Percentiles rank a stretch among this genome's conserved stretches.
phyloP scores from a whole-genome alignment of 2,329 filamentous ascomycete genomes.

The Cephalotrichum gorgonifer region DNA sequence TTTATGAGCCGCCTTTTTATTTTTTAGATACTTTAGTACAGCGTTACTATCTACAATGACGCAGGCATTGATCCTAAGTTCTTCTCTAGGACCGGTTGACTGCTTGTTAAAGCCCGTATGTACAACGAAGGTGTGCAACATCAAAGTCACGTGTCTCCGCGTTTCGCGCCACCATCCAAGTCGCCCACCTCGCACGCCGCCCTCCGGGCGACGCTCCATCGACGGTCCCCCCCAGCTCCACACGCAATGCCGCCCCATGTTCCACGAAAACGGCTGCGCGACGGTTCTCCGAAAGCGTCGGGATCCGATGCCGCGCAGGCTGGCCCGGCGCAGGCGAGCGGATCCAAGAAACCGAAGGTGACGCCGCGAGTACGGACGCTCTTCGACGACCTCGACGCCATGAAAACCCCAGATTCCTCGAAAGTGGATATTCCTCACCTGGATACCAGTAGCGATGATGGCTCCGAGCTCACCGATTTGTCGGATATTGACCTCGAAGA shows the following conservation, averaged over 20 bases:
- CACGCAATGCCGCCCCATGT: conserved; percentile 56
- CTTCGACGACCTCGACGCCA: conserved; percentile 50
- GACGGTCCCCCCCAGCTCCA: neutral
- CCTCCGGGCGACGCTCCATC: neutral
- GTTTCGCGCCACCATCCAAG: neutral
- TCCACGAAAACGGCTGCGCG: conserved; percentile 53
- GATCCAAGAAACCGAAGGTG: conserved; percentile 11
- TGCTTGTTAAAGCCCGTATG: too few species aligned
- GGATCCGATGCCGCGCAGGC: neutral
- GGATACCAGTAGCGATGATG: conserved; percentile 5
- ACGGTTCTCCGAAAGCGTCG: conserved; percentile 15
- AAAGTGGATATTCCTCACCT: conserved; percentile 32
- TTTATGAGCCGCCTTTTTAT: neutral
- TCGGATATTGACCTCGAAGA: conserved; percentile 47
- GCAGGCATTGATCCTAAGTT: too few species aligned
- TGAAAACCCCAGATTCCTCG: conserved; percentile 28
- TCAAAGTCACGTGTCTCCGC: conserved; percentile 4
- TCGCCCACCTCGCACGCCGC: neutral
- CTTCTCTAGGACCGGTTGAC: too few species aligned
- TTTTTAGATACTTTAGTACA: neutral
- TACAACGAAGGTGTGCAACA: too few species aligned
- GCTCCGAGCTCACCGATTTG: conserved; percentile 39
- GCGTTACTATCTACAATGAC: neutral
- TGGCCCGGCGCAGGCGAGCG: conserved; percentile 1
- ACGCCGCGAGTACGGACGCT: conserved; percentile 42